Conservation (phyloP, 768 basidiomycete genomes). For the Mycena latifolia region DNA sequence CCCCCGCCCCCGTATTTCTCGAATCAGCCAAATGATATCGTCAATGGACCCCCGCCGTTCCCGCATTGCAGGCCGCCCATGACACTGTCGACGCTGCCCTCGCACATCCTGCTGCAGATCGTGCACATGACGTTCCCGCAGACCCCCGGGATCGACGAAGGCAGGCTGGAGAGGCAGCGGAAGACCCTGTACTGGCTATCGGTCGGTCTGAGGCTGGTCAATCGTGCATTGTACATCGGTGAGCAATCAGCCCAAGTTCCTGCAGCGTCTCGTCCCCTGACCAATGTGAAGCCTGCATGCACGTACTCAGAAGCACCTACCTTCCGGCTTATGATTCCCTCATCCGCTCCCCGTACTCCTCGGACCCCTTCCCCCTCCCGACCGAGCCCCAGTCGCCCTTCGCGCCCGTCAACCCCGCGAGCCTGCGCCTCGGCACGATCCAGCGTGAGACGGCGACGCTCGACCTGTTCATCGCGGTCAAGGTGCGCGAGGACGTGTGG, state of each 20-base stretch:
- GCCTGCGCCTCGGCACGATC: slow-evolving; percentile 51
- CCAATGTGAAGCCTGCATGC: slow-evolving; percentile 73
- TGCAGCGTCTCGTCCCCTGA: neutral
- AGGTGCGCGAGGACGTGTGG: slow-evolving; percentile 85
- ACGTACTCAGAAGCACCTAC: slow-evolving; percentile 82
- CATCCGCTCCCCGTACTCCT: slow-evolving; percentile 77
- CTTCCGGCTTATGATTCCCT: slow-evolving; percentile 73
- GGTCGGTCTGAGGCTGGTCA: slow-evolving; percentile 72
- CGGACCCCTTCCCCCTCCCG: slow-evolving; percentile 80
- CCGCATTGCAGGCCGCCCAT: slow-evolving; percentile 28
- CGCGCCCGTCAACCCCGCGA: slow-evolving; percentile 35
- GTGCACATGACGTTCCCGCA: slow-evolving; percentile 75
- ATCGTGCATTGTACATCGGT: slow-evolving; percentile 78
- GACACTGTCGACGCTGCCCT: slow-evolving; percentile 56
- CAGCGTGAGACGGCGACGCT: slow-evolving; percentile 84
- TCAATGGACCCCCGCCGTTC: slow-evolving; percentile 40
- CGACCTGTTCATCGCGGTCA: slow-evolving; percentile 84
- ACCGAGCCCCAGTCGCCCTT: slow-evolving; percentile 42
- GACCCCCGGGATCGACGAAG: slow-evolving; percentile 49
- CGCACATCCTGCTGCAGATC: slow-evolving; percentile 77
- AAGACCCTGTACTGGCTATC: slow-evolving; percentile 81
- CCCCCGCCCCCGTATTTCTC: slow-evolving; percentile 33
- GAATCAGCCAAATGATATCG: neutral
- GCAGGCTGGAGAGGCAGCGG: slow-evolving; percentile 65
- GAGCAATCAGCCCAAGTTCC: slow-evolving; percentile 30